Base-by-base conservation (phyloP, 805 yeast species). In the Schwanniomyces vanrijiae region DNA sequence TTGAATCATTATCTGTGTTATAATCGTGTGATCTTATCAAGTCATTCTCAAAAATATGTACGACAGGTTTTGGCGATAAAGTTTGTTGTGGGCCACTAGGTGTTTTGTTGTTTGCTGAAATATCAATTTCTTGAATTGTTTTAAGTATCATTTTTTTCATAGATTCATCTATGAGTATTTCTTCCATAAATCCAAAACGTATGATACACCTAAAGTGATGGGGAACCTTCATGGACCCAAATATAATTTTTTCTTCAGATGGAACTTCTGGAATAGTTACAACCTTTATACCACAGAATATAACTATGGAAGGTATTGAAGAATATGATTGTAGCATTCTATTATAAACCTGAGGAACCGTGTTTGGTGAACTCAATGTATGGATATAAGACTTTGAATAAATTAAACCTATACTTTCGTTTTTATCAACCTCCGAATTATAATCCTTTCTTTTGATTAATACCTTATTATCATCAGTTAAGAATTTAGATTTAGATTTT, bases 181-280 rank as follows among this genome's bases (percentile, higher is more conserved):
- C 57, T 37, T 75, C 78, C 77, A 74, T 75, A 57, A 78, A 80
- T 3, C 84, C 84, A 48, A 70, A 77, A 21, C 79, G 63, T 5
- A 78, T 52, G 13, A 78, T 63, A 48, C 82, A 77, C 48, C 77
- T 62, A 62, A 74, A 76, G 53, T 77, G 76, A 0, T 82, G 80
- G 1, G 72, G 67, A 21, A 74, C 54, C 33, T 66, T 68, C 48
- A 75, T 70, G 21, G 72, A 54, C 3, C 68, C 74, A 22, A 78
- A 48, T 18, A 71, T 51, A 3, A 76, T 56, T 18, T 76, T 60
- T 31, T 76, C 78, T n/a, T 66, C 71, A 0, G 45, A 53, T 0
- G 65, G 61, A 5, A 77, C 67, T 40, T 54, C 60, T 2, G 84
- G 84, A 26, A 65, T 60, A 5, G 78, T 64, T 19, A 73, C 59